A percentile compares a stretch with the other conserved stretches of the same genome.
These are phyloP conservation scores for Xylariaceae sp. DNA, from an alignment of 2,329 filamentous ascomycete genomes.

Conservation along the genomic window DNA sequence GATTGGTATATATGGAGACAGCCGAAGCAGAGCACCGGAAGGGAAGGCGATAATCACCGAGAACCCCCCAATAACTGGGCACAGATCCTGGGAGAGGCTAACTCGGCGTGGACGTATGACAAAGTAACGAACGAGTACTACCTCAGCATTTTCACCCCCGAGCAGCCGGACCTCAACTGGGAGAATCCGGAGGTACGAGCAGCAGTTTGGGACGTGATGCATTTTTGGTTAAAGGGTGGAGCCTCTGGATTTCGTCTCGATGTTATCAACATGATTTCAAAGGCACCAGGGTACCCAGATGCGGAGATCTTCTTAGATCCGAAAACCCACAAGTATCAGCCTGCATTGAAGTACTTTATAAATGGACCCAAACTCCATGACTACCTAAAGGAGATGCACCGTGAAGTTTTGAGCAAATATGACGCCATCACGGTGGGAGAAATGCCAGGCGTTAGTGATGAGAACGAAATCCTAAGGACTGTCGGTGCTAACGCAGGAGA, in stretches of 20 bases:
- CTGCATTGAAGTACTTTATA: constrained; percentile 63
- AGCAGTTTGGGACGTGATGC: constrained; percentile 76
- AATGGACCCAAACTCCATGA: constrained; percentile 75
- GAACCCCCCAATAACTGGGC: constrained; percentile 80
- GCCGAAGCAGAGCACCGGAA: constrained; percentile 61
- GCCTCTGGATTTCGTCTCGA: constrained; percentile 79
- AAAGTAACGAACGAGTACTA: constrained; percentile 47
- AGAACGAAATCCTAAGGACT: constrained; percentile 63
- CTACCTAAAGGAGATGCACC: constrained; percentile 70
- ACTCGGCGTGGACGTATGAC: constrained; percentile 73
- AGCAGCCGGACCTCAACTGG: constrained; percentile 89
- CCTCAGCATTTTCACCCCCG: constrained; percentile 70
- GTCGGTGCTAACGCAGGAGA: constrained; percentile 64
- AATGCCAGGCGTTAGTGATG: constrained; percentile 67
- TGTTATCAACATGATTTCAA: constrained; percentile 76
- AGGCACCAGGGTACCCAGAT: constrained; percentile 64
- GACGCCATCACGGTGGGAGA: constrained; percentile 76
- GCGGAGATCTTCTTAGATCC: constrained; percentile 59
- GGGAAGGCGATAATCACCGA: too few relatives aligned
- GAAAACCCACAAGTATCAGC: constrained; percentile 54
- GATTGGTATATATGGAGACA: constrained; percentile 71
- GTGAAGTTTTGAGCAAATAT: constrained; percentile 62
- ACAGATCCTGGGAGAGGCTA: constrained; percentile 64
- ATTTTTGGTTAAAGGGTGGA: constrained; percentile 79
- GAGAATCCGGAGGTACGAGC: constrained; percentile 71